phyloP scores from a whole-genome alignment of 305 asterid species.

The Solanum hybrid region DNA sequence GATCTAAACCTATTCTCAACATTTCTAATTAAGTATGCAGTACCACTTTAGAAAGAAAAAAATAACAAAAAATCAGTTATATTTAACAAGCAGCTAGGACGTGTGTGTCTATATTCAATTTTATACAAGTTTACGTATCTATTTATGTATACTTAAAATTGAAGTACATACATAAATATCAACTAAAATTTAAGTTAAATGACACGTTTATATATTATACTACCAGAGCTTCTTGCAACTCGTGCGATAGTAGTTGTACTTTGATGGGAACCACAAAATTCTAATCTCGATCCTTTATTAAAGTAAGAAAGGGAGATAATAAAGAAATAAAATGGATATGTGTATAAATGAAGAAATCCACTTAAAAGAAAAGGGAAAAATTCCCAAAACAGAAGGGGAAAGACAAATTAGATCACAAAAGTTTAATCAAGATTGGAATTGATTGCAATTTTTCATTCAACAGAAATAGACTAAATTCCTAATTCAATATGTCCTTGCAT shows the following conservation, averaged over 20 bases:
- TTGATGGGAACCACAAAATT: neutral
- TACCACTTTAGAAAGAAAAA: neutral
- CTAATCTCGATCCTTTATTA: neutral
- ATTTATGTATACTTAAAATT: too few relatives aligned
- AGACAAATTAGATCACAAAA: neutral
- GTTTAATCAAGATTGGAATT: neutral
- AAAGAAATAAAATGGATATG: neutral
- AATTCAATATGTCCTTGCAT: neutral
- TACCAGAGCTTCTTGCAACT: neutral
- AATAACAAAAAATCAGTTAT: neutral
- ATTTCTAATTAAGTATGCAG: neutral
- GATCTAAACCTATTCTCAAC: neutral
- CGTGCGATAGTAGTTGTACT: neutral
- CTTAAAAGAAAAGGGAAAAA: neutral
- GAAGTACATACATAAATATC: too few relatives aligned
- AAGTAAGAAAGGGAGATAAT: neutral
- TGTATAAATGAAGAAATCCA: neutral
- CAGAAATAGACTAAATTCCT: neutral
- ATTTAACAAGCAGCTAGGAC: neutral
- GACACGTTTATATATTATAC: too few relatives aligned
- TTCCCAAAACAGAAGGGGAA: neutral
- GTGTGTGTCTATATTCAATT: neutral
- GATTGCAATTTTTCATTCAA: neutral
- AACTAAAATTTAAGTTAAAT: too few relatives aligned
- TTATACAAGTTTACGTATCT: too few relatives aligned